Evolutionary conservation across 345 rosid genomes (phyloP).

Genomic region (Brassica nigra): DNA sequence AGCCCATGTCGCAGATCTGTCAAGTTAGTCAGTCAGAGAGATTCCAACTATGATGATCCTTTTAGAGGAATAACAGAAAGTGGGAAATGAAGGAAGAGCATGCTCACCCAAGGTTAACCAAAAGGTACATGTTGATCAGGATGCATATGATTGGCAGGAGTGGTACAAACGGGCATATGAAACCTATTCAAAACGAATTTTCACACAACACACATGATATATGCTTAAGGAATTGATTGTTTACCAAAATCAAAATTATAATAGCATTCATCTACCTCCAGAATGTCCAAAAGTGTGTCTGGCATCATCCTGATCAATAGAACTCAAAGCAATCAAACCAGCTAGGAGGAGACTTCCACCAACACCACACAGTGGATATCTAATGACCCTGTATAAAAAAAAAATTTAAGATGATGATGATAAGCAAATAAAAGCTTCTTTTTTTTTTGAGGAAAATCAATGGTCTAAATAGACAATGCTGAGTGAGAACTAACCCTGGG

Average conservation of each 20-base stretch:
- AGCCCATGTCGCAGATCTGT: constrained; percentile 72
- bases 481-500: constrained; percentile 58
- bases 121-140: constrained; percentile 85
- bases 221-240: not conserved
- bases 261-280: constrained; percentile 61
- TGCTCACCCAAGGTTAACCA: constrained; percentile 89
- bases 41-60: not conserved
- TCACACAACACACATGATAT: not conserved
- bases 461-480: not conserved
- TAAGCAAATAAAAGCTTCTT: not conserved
- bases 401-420: not conserved
- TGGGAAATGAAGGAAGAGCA: not conserved
- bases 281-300: constrained; percentile 90
- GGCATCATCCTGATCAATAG: constrained; percentile 82
- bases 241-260: not conserved
- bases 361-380: constrained; percentile 65
- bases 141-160: constrained; percentile 62
- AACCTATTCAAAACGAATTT: constrained; percentile 55
- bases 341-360: constrained; percentile 74
- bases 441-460: constrained; percentile 11
- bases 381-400: constrained; percentile 46
- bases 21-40: not conserved
- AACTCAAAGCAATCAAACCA: constrained; percentile 72
- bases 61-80: not conserved
- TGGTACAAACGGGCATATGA: constrained; percentile 44